These are phyloP conservation scores for Spathaspora gorwiae DNA, from an alignment of 805 yeast species.

Conservation along the genomic window DNA sequence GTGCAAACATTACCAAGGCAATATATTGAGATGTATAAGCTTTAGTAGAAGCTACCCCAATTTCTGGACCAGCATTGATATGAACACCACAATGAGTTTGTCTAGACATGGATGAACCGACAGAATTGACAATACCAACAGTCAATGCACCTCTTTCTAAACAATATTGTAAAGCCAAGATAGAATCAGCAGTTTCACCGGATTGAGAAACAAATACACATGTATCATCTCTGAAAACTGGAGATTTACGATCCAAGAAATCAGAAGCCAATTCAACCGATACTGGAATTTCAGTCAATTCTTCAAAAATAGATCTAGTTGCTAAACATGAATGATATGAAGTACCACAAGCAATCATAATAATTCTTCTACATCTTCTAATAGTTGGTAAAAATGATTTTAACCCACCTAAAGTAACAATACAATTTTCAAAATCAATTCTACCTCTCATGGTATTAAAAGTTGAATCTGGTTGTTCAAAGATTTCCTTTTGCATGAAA, in stretches of 20 bases:
- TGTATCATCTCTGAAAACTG: constrained; percentile 97
- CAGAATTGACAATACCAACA: constrained; percentile 95
- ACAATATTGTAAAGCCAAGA: constrained; percentile 92
- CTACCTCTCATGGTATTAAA: constrained; percentile 99
- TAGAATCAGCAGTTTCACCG: constrained; percentile 98
- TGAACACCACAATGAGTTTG: constrained; percentile 99
- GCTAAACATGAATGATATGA: constrained; percentile 98
- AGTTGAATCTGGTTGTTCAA: constrained; percentile 97
- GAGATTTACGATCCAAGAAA: constrained; percentile 88
- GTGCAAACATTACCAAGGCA: constrained; percentile 94
- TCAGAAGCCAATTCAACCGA: constrained; percentile 91
- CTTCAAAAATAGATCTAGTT: constrained; percentile 93
- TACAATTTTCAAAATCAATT: constrained; percentile 78
- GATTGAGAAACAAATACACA: constrained; percentile 97
- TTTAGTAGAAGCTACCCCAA: constrained; percentile 98
- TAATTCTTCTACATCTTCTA: constrained; percentile 89
- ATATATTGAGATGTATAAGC: constrained; percentile 98
- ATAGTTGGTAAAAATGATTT: constrained; percentile 79
- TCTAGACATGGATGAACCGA: constrained; percentile 95
- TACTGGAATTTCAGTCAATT: constrained; percentile 91
- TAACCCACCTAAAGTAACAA: constrained; percentile 85
- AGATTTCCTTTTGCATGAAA: constrained; percentile 98
- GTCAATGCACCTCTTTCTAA: constrained; percentile 95
- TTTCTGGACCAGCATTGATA: constrained; percentile 98
- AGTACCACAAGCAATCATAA: constrained; percentile 99